Evolutionary conservation across 352 stramenopile genomes (phyloP).

Genomic region (Pythium myriotylum): DNA sequence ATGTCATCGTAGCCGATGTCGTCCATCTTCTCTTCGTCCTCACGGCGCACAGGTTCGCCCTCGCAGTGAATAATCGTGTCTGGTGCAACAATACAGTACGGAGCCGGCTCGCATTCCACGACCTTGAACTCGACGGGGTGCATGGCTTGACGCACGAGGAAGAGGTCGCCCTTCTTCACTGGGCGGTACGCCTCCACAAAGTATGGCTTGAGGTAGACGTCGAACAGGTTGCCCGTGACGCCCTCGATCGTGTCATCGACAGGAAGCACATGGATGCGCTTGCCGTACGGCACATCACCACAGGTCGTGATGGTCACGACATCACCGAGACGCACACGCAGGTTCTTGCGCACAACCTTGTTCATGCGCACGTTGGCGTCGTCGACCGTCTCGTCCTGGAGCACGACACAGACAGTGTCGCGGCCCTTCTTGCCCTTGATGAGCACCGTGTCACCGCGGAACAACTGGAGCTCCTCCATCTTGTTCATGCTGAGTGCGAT

Average conservation of each 20-base stretch:
- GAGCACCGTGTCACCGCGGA: constrained; percentile 98
- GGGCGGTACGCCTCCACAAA: constrained; percentile 99
- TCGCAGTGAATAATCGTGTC: constrained; percentile 99
- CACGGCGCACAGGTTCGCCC: constrained; percentile 97
- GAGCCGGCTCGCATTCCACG: constrained; percentile 97
- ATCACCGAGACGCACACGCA: constrained; percentile 97
- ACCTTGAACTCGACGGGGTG: constrained; percentile 99
- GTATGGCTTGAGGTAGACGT: constrained; percentile 99
- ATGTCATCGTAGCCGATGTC: constrained; percentile 99
- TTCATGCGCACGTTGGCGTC: constrained; percentile 99
- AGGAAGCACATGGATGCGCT: constrained; percentile 98
- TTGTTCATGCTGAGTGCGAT: constrained; percentile 90
- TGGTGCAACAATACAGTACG: constrained; percentile 98
- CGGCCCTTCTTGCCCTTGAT: constrained; percentile 99
- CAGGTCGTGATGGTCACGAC: constrained; percentile 97
- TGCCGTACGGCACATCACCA: constrained; percentile 98
- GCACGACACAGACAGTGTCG: constrained; percentile 98
- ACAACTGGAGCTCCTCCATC: constrained; percentile 99
- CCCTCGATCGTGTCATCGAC: constrained; percentile 99
- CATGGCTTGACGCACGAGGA: constrained; percentile 98
- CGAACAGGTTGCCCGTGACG: constrained; percentile 99
- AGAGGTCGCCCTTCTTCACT: constrained; percentile 99
- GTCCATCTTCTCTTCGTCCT: constrained; percentile 99
- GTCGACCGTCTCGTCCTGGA: constrained; percentile 98
- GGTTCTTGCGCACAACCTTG: constrained; percentile 99